Evolutionary conservation across 768 basidiomycete genomes (phyloP).

Genomic region (Mycena capillaripes): DNA sequence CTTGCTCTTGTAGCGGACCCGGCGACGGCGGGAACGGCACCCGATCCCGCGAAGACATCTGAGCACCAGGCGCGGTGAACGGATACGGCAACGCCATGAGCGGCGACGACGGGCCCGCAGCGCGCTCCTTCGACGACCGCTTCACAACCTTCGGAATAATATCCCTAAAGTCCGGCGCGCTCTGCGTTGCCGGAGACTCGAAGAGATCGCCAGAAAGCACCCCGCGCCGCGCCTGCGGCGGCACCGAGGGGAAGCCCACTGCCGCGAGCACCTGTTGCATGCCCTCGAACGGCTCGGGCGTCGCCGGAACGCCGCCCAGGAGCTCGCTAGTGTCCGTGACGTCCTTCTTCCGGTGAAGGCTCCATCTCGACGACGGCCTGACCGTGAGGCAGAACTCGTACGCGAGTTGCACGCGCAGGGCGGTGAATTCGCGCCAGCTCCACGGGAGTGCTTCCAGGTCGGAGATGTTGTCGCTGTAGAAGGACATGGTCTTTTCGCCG

Average conservation of each 20-base stretch:
- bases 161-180: slow-evolving; percentile 38
- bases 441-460: slow-evolving; percentile 74
- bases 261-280: slow-evolving; percentile 73
- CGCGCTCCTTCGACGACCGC: slow-evolving; percentile 60
- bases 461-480: slow-evolving; percentile 64
- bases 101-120: slow-evolving; percentile 53
- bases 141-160: slow-evolving; percentile 64
- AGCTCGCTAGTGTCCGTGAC: slow-evolving; percentile 47
- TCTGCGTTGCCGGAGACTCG: slow-evolving; percentile 57
- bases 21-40: slow-evolving; percentile 86
- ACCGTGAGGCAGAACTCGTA: slow-evolving; percentile 81
- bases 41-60: slow-evolving; percentile 70
- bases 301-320: slow-evolving; percentile 22
- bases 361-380: slow-evolving; percentile 51
- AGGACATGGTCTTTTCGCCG: slow-evolving; percentile 68
- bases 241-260: slow-evolving; percentile 64
- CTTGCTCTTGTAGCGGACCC: slow-evolving; percentile 55
- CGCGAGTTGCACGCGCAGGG: slow-evolving; percentile 80
- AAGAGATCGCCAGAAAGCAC: slow-evolving; percentile 79
- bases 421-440: slow-evolving; percentile 83
- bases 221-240: slow-evolving; percentile 68
- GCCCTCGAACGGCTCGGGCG: slow-evolving; percentile 58
- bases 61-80: slow-evolving; percentile 73
- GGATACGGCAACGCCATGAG: slow-evolving; percentile 77
- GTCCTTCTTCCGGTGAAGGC: slow-evolving; percentile 48